Evolutionary conservation across 768 basidiomycete species (phyloP).

Genomic region (Rhizopogon vesiculosus): DNA sequence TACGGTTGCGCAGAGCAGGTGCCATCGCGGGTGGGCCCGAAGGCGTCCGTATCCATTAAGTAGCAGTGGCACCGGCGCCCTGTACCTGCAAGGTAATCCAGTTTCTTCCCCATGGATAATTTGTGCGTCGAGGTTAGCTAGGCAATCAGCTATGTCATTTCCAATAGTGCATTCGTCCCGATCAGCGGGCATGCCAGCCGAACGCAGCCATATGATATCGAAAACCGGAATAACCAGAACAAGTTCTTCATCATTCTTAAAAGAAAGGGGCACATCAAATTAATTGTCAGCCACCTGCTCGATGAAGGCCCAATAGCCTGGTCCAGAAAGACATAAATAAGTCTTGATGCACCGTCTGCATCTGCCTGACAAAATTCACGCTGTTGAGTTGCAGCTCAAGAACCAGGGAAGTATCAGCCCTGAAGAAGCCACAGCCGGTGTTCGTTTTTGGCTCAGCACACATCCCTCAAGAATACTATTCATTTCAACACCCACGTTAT

Average conservation of each 20-base stretch:
- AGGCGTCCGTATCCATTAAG: background rate
- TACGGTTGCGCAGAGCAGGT: background rate
- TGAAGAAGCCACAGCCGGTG: constrained; percentile 2
- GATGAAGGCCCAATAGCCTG: constrained; percentile 25
- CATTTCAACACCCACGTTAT: background rate
- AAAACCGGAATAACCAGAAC: background rate
- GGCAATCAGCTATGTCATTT: constrained; percentile 4
- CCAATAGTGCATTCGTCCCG: constrained; percentile 3
- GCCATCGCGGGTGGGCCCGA: background rate
- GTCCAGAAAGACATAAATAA: constrained; percentile 28
- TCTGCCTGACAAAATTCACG: constrained; percentile 40
- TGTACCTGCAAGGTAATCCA: constrained; percentile 2
- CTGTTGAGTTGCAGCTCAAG: constrained; percentile 39
- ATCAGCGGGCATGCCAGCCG: constrained; percentile 3
- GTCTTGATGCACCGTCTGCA: constrained; percentile 38
- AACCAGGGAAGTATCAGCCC: constrained; percentile 29
- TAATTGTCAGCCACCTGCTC: constrained; percentile 30
- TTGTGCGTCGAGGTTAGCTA: background rate
- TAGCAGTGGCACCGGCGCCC: constrained; percentile 7
- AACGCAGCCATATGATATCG: constrained; percentile 1
- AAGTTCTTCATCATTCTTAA: background rate
- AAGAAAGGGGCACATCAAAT: background rate
- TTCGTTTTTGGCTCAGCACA: constrained; percentile 1
- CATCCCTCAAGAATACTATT: background rate
- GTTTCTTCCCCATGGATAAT: background rate